Evolutionary conservation across 2,329 filamentous ascomycete genomes (phyloP), one percentile per base, ranked within the genome.

Genomic region (Cladobotryum mycophilum): DNA sequence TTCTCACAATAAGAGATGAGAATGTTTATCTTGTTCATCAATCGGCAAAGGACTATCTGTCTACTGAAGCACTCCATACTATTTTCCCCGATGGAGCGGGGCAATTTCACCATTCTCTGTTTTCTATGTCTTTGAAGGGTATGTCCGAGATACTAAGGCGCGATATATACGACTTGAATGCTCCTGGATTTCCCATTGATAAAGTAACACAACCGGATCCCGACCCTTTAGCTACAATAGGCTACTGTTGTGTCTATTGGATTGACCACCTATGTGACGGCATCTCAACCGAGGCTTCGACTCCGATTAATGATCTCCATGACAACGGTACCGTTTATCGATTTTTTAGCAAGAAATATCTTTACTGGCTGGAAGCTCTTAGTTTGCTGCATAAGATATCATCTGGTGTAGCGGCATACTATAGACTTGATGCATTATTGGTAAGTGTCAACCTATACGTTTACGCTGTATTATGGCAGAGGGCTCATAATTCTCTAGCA

Each of bases 1-100:
- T 74, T 45, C 58, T 74, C 1, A 69, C 61, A 1, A 18, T 70
- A 40, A 57, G 58, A 33, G 48, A 67, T 4, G 49, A 42, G 2
- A 58, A 25, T 0, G 49, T 74, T 5, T 69, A 60, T 41, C 66
- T 72, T 51, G 60, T 75, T 1, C 70, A 76, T 53, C 64, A 72
- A 40, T 74, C 70, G 3, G 72, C 69, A 0, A 72, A 72, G 53
- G 70, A 75, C 3, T 74, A 74, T 51, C 51, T 74, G 3, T 55
- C 17, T 61, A 43, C 60, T 52, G 48, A 58, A 15, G 63, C 67
- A 11, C 56, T 53, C 45, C 47, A 44, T 5, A 38, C 53, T 12
- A 57, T 72, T 5, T 67, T 71, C 37, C 61, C 65, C 4, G 43
- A 14, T 25, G 63, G 67, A 2, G 30, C 46, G 3, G 37, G 48